Evolutionary conservation across 2,329 filamentous ascomycete genomes (phyloP).

Genomic region (Aurifilum marmelostoma): DNA sequence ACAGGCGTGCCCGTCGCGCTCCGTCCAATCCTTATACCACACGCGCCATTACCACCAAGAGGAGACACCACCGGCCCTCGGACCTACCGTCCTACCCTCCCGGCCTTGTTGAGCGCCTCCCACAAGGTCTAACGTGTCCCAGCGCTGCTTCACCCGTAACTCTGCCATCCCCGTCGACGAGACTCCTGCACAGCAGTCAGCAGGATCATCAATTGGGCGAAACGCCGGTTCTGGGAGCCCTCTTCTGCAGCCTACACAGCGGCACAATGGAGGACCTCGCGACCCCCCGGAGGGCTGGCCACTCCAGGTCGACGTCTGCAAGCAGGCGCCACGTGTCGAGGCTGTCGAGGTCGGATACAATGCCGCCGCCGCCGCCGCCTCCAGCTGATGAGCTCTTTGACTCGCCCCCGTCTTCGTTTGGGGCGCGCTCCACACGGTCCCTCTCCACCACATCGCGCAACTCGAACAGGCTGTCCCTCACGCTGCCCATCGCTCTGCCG

Average conservation of each 20-base stretch:
- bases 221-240: slow-evolving; percentile 30
- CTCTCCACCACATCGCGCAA: slow-evolving; percentile 57
- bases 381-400: slow-evolving; percentile 41
- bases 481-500: slow-evolving; percentile 62
- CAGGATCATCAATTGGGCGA: slow-evolving; percentile 22
- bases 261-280: slow-evolving; percentile 34
- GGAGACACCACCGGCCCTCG: slow-evolving; percentile 34
- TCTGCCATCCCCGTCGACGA: not conserved
- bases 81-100: slow-evolving; percentile 31
- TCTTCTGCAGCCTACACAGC: slow-evolving; percentile 32
- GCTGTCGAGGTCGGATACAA: slow-evolving; percentile 39
- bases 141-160: not conserved
- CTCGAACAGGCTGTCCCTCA: slow-evolving; percentile 63
- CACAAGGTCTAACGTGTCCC: slow-evolving; percentile 28
- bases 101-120: slow-evolving; percentile 32
- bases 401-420: slow-evolving; percentile 38
- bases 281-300: slow-evolving; percentile 27
- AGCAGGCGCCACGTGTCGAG: slow-evolving; percentile 29
- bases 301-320: slow-evolving; percentile 23
- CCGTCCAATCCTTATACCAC: slow-evolving; percentile 42
- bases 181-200: slow-evolving; percentile 14
- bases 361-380: slow-evolving; percentile 44
- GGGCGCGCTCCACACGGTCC: slow-evolving; percentile 54
- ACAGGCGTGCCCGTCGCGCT: slow-evolving; percentile 39
- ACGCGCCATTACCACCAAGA: slow-evolving; percentile 35